phyloP scores from a whole-genome alignment of 2,329 filamentous ascomycete genomes.

The Fusarium sp. region DNA sequence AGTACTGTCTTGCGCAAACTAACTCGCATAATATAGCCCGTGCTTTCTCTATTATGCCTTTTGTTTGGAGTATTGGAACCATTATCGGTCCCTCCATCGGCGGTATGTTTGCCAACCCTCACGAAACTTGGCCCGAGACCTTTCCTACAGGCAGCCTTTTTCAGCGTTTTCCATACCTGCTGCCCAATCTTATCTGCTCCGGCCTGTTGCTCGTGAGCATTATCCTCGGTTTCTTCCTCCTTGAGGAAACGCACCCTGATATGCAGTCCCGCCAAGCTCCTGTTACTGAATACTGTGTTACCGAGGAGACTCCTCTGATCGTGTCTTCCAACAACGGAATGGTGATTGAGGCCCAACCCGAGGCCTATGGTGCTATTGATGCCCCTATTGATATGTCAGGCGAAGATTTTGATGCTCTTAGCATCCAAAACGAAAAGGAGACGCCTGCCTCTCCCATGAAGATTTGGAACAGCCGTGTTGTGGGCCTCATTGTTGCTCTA shows the following conservation, averaged over 20 bases:
- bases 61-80: conserved; percentile 90
- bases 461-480: conserved; percentile 68
- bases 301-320: conserved; percentile 77
- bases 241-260: conserved; percentile 90
- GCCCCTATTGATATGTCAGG: conserved; percentile 47
- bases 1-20: neutral
- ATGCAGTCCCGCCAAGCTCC: conserved; percentile 67
- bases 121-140: conserved; percentile 73
- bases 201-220: conserved; percentile 80
- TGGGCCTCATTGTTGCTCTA: conserved; percentile 81
- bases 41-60: conserved; percentile 92
- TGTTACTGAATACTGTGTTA: conserved; percentile 60
- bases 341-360: conserved; percentile 73
- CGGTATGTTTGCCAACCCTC: conserved; percentile 83
- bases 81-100: conserved; percentile 91
- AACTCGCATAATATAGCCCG: conserved; percentile 62
- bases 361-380: conserved; percentile 79
- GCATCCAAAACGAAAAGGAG: conserved; percentile 44
- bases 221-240: conserved; percentile 77
- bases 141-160: conserved; percentile 78
- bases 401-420: conserved; percentile 59
- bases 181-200: conserved; percentile 89
- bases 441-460: conserved; percentile 48
- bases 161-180: conserved; percentile 81
- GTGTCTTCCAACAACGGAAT: conserved; percentile 78